phyloP scores from a whole-genome alignment of 352 stramenopile genomes.

The Globisporangium recalcitrans region DNA sequence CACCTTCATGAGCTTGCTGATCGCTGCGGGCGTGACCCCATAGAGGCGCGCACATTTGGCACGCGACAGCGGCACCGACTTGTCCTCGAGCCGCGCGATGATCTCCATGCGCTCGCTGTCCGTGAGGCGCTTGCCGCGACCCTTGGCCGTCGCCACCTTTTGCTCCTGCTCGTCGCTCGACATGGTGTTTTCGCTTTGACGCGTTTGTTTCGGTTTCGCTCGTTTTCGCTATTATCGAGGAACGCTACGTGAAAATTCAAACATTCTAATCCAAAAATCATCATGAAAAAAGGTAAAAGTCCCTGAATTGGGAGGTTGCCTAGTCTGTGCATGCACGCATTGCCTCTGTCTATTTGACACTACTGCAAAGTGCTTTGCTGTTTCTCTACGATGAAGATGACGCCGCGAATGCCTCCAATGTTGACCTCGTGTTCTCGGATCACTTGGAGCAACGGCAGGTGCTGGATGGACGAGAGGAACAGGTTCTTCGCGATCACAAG shows the following conservation, averaged over 20 bases:
- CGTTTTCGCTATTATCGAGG: too few species aligned
- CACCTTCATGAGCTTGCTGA: conserved; percentile 79
- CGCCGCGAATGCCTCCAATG: conserved; percentile 57
- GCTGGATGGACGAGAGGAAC: conserved; percentile 46
- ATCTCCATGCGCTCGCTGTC: conserved; percentile 77
- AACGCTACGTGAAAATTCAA: too few species aligned
- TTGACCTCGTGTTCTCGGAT: conserved; percentile 57
- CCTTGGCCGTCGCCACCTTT: conserved; percentile 25
- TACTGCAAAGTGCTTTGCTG: background rate
- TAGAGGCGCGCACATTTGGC: conserved; percentile 58
- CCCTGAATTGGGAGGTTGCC: too few species aligned
- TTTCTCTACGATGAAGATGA: conserved; percentile 59
- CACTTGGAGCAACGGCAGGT: conserved; percentile 31
- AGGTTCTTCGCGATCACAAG: conserved; percentile 80
- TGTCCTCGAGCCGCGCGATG: conserved; percentile 58
- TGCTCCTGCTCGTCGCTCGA: conserved; percentile 1
- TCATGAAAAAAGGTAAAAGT: too few species aligned
- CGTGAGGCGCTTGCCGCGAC: conserved; percentile 56
- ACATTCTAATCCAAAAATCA: too few species aligned
- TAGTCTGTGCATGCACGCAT: too few species aligned
- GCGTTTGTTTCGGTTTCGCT: too few species aligned
- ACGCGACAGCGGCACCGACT: conserved; percentile 38
- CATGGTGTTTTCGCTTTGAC: conserved; percentile 1
- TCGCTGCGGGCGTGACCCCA: conserved; percentile 61
- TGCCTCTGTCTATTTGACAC: background rate